phyloP scores from a whole-genome alignment of 164 flowering plant species.

The Protea cynaroides region DNA sequence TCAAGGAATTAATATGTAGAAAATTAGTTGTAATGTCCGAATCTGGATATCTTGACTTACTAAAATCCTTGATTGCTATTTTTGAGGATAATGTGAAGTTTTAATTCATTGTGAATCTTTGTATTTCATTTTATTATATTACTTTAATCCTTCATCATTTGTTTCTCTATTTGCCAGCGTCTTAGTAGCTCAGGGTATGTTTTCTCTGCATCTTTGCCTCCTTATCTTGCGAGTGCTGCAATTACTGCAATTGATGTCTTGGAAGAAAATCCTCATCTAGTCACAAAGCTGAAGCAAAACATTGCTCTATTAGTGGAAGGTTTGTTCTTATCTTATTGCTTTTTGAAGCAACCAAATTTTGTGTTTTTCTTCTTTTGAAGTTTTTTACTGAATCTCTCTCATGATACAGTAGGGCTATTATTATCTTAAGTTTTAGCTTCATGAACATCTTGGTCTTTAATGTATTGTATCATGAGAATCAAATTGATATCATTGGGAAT shows the following conservation, averaged over 20 bases:
- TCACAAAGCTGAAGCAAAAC: conserved; percentile 38
- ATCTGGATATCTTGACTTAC: too few relatives aligned
- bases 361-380: not conserved
- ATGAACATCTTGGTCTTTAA: not conserved
- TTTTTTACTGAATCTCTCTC: not conserved
- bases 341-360: not conserved
- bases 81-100: not conserved
- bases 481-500: not conserved
- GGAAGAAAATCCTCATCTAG: conserved; percentile 28
- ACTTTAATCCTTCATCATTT: not conserved
- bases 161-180: conserved; percentile 44
- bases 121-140: not conserved
- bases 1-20: too few relatives aligned
- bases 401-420: too few relatives aligned
- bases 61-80: not conserved
- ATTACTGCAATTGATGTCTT: conserved; percentile 28
- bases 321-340: conserved; percentile 19
- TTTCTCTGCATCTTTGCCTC: conserved; percentile 99
- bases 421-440: not conserved
- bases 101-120: not conserved
- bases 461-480: not conserved
- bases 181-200: conserved; percentile 94
- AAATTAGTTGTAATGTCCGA: not conserved
- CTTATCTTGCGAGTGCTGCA: conserved; percentile 79
- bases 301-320: conserved; percentile 65